These are phyloP conservation scores for Penicillium cataractarum DNA, from an alignment of 495 filamentous ascomycete species.

Conservation along the genomic window DNA sequence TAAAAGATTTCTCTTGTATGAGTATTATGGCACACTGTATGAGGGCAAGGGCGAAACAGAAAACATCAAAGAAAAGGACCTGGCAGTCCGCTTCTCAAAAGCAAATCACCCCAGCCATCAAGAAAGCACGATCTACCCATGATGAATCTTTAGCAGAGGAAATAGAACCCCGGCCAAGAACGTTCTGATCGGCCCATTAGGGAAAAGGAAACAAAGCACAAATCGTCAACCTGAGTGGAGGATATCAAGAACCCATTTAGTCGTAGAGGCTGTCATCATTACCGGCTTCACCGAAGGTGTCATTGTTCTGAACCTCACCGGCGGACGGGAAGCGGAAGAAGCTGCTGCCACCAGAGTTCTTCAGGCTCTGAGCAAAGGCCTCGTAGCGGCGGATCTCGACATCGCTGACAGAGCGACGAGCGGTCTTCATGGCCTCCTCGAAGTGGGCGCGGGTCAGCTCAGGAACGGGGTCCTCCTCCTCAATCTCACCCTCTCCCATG, in stretches of 20 bases:
- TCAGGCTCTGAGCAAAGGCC: slow-evolving; percentile 98
- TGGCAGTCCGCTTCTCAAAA: slow-evolving; percentile 15
- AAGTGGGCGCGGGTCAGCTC: slow-evolving; percentile 95
- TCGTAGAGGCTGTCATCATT: slow-evolving; percentile 89
- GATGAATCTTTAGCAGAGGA: slow-evolving; percentile 22
- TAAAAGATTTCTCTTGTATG: slow-evolving; percentile 29
- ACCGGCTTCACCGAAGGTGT: slow-evolving; percentile 79
- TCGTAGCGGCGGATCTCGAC: slow-evolving; percentile 98
- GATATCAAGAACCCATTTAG: slow-evolving; percentile 41
- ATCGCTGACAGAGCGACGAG: slow-evolving; percentile 90
- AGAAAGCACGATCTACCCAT: slow-evolving; percentile 28
- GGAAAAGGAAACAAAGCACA: slow-evolving; percentile 14
- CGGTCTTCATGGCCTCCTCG: slow-evolving; percentile 96
- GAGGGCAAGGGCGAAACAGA: slow-evolving; percentile 21
- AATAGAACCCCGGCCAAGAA: slow-evolving; percentile 9
- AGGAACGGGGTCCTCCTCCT: slow-evolving; percentile 92
- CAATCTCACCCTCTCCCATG: slow-evolving; percentile 73
- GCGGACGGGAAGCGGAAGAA: slow-evolving; percentile 95
- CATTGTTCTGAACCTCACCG: slow-evolving; percentile 61
- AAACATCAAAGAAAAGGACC: slow-evolving; percentile 16
- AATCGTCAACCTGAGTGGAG: slow-evolving; percentile 22
- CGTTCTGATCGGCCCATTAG: slow-evolving; percentile 16
- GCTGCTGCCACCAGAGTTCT: slow-evolving; percentile 90
- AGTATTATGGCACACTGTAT: slow-evolving; percentile 39
- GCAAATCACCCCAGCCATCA: slow-evolving; percentile 19